phyloP scores from a whole-genome alignment of 495 filamentous ascomycete species.

The Astrothelium macrocarpum region DNA sequence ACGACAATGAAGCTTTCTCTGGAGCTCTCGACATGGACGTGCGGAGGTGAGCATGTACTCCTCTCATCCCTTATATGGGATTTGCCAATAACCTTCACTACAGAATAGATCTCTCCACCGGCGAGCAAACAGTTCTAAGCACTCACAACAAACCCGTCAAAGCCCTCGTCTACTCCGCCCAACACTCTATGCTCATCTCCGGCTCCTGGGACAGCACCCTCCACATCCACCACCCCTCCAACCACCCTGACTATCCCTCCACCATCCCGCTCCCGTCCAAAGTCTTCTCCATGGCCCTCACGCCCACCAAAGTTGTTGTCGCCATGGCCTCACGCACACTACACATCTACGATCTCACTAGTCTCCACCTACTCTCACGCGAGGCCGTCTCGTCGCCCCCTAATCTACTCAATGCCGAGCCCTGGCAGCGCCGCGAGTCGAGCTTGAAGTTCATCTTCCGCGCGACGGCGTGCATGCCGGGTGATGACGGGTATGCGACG shows the following conservation, averaged over 20 bases:
- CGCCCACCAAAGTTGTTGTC: conserved; percentile 75
- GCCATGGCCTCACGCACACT: conserved; percentile 89
- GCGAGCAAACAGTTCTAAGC: conserved; percentile 64
- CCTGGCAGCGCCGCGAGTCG: conserved; percentile 85
- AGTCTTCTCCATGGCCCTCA: conserved; percentile 75
- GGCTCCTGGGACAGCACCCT: conserved; percentile 89
- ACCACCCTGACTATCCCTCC: conserved; percentile 38
- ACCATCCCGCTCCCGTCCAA: conserved; percentile 66
- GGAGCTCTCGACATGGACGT: conserved; percentile 81
- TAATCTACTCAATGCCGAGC: conserved; percentile 51
- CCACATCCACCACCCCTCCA: conserved; percentile 60
- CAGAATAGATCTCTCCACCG: conserved; percentile 64
- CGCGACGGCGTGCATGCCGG: conserved; percentile 92
- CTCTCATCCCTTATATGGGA: neutral
- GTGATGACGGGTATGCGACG: conserved; percentile 82
- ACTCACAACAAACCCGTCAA: conserved; percentile 70
- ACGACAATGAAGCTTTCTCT: conserved; percentile 71
- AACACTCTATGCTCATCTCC: conserved; percentile 69
- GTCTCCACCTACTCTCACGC: conserved; percentile 41
- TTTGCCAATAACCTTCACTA: neutral
- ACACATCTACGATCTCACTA: conserved; percentile 82
- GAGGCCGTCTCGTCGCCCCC: conserved; percentile 11
- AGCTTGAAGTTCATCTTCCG: conserved; percentile 93
- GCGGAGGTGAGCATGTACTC: conserved; percentile 44
- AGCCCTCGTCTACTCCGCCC: conserved; percentile 67